Conservation (phyloP, 2,329 filamentous ascomycete species). For the Clarireedia hainanense region DNA sequence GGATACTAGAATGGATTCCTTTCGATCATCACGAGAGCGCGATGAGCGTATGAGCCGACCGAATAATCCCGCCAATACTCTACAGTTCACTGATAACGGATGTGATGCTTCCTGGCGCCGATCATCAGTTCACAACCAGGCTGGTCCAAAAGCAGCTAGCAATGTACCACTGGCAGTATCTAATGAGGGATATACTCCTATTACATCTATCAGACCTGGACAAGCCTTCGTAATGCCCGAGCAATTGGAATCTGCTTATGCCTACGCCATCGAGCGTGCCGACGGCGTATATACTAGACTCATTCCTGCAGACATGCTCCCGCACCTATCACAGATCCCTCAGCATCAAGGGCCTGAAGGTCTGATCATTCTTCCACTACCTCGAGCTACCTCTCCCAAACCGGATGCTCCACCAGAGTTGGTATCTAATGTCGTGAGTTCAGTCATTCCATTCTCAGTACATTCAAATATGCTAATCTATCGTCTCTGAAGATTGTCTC, state of each 20-base stretch:
- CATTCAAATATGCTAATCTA: not conserved
- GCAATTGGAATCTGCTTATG: slow-evolving; percentile 30
- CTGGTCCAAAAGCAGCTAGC: not conserved
- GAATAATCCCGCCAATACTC: not conserved
- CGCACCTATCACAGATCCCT: slow-evolving; percentile 31
- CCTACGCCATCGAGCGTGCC: slow-evolving; percentile 46
- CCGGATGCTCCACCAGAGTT: slow-evolving; percentile 11
- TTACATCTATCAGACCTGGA: slow-evolving; percentile 21
- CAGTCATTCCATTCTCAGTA: not conserved
- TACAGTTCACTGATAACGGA: not conserved
- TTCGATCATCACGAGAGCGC: slow-evolving; percentile 7
- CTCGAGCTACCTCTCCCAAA: slow-evolving; percentile 14
- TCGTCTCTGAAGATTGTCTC: not conserved
- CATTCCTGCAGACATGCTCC: slow-evolving; percentile 46
- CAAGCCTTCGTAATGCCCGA: slow-evolving; percentile 13
- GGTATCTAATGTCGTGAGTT: slow-evolving; percentile 18
- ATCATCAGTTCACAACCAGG: not conserved
- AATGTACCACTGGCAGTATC: slow-evolving; percentile 11
- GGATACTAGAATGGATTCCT: slow-evolving; percentile 13
- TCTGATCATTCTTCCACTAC: slow-evolving; percentile 25
- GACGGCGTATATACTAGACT: slow-evolving; percentile 47
- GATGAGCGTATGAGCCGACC: not conserved
- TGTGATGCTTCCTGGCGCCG: not conserved
- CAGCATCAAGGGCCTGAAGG: slow-evolving; percentile 22
- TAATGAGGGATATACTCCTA: slow-evolving; percentile 21